A percentile compares a stretch with the other conserved stretches of the same genome.
These are phyloP conservation scores for Vigna mungo DNA, from an alignment of 306 rosid species.

Conservation along the genomic window DNA sequence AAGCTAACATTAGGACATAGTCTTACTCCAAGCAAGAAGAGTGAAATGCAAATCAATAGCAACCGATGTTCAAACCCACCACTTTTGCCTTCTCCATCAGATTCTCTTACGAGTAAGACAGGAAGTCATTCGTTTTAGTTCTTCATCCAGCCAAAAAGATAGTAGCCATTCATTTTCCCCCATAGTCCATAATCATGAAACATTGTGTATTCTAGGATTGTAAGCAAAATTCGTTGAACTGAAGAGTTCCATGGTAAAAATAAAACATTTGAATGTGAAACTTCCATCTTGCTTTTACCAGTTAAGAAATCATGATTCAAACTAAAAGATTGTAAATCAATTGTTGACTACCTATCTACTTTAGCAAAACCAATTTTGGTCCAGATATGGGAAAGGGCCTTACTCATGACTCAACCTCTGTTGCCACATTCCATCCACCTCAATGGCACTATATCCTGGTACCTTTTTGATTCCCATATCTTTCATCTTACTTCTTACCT, in stretches of 20 bases:
- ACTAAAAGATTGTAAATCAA: background rate
- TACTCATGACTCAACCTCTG: slow-evolving; percentile 1
- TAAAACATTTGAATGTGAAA: slow-evolving; percentile 21
- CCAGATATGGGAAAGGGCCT: slow-evolving; percentile 7
- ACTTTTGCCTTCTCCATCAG: slow-evolving; percentile 2
- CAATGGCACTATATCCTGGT: slow-evolving; percentile 73
- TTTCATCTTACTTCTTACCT: slow-evolving; percentile 74
- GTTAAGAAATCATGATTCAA: slow-evolving; percentile 7
- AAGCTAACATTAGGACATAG: slow-evolving; percentile 29
- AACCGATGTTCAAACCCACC: slow-evolving; percentile 6
- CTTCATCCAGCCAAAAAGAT: slow-evolving; percentile 11
- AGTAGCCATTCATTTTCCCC: background rate
- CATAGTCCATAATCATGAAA: background rate
- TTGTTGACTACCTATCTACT: slow-evolving; percentile 17
- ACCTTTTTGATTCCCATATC: slow-evolving; percentile 60
- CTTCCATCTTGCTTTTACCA: slow-evolving; percentile 1
- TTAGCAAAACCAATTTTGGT: slow-evolving; percentile 4
- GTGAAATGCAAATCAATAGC: slow-evolving; percentile 17
- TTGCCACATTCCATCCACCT: slow-evolving; percentile 51
- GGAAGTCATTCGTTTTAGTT: slow-evolving; percentile 13
- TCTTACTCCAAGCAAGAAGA: slow-evolving; percentile 1
- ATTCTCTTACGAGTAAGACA: slow-evolving; percentile 21
- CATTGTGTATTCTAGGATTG: background rate
- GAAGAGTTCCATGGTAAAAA: slow-evolving; percentile 13
- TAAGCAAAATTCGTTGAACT: background rate